Percentiles rank a stretch among this genome's conserved stretches.
phyloP scores from a whole-genome alignment of 768 basidiomycete genomes.

The Pilatotrama ljubarskyi region DNA sequence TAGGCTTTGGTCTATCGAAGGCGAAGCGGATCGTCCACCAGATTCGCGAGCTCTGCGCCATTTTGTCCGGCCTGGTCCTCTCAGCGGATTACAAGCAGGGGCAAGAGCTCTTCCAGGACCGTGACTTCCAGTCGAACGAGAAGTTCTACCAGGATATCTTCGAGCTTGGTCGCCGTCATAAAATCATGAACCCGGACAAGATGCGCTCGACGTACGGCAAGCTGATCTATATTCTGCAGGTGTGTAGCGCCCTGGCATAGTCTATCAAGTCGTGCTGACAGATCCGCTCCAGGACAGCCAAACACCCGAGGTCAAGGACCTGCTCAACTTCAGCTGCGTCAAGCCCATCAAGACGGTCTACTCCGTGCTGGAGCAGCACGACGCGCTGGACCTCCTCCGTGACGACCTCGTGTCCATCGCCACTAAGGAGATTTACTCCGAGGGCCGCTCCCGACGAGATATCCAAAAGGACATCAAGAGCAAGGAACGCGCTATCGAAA shows the following conservation, averaged over 20 bases:
- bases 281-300: constrained; percentile 70
- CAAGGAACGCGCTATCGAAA: constrained; percentile 85
- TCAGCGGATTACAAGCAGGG: constrained; percentile 87
- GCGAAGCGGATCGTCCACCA: constrained; percentile 87
- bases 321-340: constrained; percentile 78
- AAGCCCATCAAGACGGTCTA: constrained; percentile 77
- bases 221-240: constrained; percentile 80
- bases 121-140: constrained; percentile 78
- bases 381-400: constrained; percentile 66
- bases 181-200: constrained; percentile 92
- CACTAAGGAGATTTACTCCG: constrained; percentile 80
- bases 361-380: constrained; percentile 60
- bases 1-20: constrained; percentile 76
- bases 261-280: background rate
- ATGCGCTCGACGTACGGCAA: constrained; percentile 91
- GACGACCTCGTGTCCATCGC: constrained; percentile 76
- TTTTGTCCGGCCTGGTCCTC: constrained; percentile 80
- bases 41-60: constrained; percentile 84
- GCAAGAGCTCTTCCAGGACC: constrained; percentile 81
- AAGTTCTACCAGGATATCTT: constrained; percentile 81
- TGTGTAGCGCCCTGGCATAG: no score
- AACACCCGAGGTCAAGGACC: constrained; percentile 75
- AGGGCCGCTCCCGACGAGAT: constrained; percentile 69
- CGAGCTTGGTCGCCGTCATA: constrained; percentile 81
- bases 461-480: constrained; percentile 80